These are phyloP conservation scores for Thalassia testudinum DNA, from an alignment of 116 monocot genomes.

Conservation along the genomic window DNA sequence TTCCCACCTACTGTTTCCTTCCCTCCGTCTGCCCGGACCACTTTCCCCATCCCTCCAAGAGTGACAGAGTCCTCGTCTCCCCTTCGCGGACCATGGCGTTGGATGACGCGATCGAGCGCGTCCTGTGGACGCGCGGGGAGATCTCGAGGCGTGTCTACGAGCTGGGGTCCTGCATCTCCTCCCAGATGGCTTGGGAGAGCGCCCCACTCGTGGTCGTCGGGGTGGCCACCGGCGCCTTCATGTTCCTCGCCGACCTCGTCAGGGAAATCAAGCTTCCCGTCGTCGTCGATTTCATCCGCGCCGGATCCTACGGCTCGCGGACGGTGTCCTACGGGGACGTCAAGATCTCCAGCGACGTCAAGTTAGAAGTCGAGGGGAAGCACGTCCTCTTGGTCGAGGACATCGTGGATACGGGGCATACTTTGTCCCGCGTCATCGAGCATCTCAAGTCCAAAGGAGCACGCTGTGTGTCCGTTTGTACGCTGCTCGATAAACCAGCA, in stretches of 20 bases:
- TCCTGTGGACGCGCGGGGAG: conserved; percentile 15
- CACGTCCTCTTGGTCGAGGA: conserved; percentile 61
- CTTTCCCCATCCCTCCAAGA: no score
- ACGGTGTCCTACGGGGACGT: conserved; percentile 51
- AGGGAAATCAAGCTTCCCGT: conserved; percentile 40
- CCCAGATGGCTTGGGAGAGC: conserved; percentile 10
- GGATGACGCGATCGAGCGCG: conserved; percentile 12
- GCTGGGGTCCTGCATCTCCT: conserved; percentile 13
- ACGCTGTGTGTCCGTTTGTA: no score
- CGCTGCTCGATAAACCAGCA: no score
- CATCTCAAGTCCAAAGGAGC: no score
- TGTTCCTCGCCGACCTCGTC: conserved; percentile 78
- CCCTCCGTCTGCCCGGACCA: no score
- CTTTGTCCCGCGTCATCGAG: no score
- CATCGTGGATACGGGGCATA: no score
- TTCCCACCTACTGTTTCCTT: no score
- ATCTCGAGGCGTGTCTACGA: conserved; percentile 7
- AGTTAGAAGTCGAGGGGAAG: conserved; percentile 69
- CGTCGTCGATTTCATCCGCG: conserved; percentile 67
- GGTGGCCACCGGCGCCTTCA: conserved; percentile 81
- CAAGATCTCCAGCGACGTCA: conserved; percentile 57
- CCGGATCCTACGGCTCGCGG: conserved; percentile 72
- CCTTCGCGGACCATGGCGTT: no score
- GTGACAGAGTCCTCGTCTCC: no score
- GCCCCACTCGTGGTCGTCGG: conserved; percentile 37